Percentiles rank a stretch among this genome's conserved stretches.
phyloP scores from a whole-genome alignment of 805 yeast species.

The Pichia pseudocactophila region DNA sequence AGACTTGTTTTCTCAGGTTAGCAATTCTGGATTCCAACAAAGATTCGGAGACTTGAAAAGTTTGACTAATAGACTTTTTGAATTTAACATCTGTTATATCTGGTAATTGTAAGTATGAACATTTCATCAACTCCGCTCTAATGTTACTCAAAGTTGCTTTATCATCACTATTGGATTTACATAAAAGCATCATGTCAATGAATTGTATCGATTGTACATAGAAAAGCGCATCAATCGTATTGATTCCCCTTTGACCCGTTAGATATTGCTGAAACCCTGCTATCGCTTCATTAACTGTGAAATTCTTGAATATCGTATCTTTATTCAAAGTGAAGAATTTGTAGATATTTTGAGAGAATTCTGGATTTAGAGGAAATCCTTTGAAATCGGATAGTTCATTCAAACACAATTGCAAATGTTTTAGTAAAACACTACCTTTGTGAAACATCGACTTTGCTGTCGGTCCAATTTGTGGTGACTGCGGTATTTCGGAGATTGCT shows the following conservation, averaged over 20 bases:
- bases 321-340: constrained; percentile 12
- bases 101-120: constrained; percentile 12
- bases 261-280: constrained; percentile 2
- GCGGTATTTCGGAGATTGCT: constrained; percentile 15
- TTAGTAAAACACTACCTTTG: constrained; percentile 15
- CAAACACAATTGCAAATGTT: constrained; percentile 16
- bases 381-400: constrained; percentile 12
- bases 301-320: constrained; percentile 11
- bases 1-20: constrained; percentile 1
- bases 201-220: constrained; percentile 13
- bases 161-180: constrained; percentile 10
- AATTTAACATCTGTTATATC: constrained; percentile 11
- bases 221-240: not conserved
- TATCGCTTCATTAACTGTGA: constrained; percentile 8
- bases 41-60: constrained; percentile 7
- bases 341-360: constrained; percentile 12
- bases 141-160: constrained; percentile 3
- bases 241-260: not conserved
- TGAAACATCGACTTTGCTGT: constrained; percentile 5
- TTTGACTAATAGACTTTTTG: constrained; percentile 6
- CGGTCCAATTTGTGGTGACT: constrained; percentile 9
- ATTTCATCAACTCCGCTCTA: constrained; percentile 8
- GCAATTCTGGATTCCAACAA: constrained; percentile 3
- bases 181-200: constrained; percentile 13
- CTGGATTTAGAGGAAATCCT: constrained; percentile 12